These are phyloP conservation scores for Colletotrichum tanaceti DNA, from an alignment of 2,329 filamentous ascomycete species.

Conservation along the genomic window DNA sequence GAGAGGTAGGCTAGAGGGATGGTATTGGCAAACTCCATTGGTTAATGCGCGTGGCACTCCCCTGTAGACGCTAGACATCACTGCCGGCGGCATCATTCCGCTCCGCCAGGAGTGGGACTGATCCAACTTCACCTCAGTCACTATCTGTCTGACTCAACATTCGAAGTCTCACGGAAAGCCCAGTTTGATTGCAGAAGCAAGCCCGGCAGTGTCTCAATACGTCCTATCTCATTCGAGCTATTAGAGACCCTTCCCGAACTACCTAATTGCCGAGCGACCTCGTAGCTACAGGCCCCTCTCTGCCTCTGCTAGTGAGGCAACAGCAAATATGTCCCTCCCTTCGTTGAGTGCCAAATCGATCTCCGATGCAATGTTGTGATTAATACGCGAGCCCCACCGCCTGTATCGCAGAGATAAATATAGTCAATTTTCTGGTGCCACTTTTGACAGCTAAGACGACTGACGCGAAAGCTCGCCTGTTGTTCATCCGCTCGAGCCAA, in stretches of 20 bases:
- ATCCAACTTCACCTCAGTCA: conserved; percentile 6
- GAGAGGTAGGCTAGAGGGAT: neutral
- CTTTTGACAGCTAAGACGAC: neutral
- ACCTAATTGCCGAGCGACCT: neutral
- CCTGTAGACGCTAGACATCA: neutral
- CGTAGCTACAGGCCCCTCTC: neutral
- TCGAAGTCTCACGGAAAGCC: neutral
- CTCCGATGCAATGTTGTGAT: neutral
- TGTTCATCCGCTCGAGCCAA: neutral
- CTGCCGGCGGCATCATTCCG: neutral
- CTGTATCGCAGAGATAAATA: neutral
- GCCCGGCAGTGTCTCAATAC: neutral
- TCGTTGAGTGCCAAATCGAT: neutral
- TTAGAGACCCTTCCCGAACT: neutral
- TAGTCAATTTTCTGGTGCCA: neutral
- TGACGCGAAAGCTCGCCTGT: neutral
- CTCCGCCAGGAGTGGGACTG: neutral
- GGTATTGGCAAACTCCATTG: neutral
- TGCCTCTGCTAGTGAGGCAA: neutral
- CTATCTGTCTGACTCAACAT: neutral
- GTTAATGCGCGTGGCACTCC: neutral
- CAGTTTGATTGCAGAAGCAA: too few relatives aligned
- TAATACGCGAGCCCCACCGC: neutral
- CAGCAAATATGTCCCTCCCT: neutral
- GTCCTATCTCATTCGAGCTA: neutral